Conservation (phyloP, 495 filamentous ascomycete species). For the Tuber calosporum region DNA sequence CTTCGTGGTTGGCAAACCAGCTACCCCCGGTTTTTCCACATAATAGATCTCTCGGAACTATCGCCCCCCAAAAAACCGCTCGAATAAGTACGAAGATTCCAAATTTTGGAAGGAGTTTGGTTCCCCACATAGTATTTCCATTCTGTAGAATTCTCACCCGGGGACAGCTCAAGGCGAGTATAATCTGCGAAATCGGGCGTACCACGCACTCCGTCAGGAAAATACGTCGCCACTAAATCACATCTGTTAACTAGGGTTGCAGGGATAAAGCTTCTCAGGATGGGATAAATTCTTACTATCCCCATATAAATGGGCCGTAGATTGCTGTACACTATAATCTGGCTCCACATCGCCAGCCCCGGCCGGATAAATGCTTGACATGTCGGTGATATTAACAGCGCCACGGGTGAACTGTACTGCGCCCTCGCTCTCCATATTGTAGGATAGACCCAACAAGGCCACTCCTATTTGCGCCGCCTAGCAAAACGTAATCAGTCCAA, state of each 20-base stretch:
- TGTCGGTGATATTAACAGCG: slow-evolving; percentile 21
- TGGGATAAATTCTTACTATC: slow-evolving; percentile 12
- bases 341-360: background rate
- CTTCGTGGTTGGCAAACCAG: background rate
- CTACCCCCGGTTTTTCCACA: background rate
- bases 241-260: background rate
- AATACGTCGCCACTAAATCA: background rate
- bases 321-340: slow-evolving; percentile 15
- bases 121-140: slow-evolving; percentile 22
- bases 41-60: slow-evolving; percentile 18
- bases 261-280: background rate
- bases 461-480: slow-evolving; percentile 32
- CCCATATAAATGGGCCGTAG: slow-evolving; percentile 26
- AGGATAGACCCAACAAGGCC: slow-evolving; percentile 31
- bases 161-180: background rate
- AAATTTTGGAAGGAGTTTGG: background rate
- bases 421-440: slow-evolving; percentile 27
- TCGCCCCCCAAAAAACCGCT: background rate
- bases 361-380: slow-evolving; percentile 6
- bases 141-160: background rate
- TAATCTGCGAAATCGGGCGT: background rate
- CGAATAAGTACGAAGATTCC: background rate
- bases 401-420: slow-evolving; percentile 6
- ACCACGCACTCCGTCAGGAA: background rate
- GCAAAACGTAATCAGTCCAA: background rate